Evolutionary conservation across 2,329 filamentous ascomycete species (phyloP).

Genomic region (Neopestalotiopsis sp.): DNA sequence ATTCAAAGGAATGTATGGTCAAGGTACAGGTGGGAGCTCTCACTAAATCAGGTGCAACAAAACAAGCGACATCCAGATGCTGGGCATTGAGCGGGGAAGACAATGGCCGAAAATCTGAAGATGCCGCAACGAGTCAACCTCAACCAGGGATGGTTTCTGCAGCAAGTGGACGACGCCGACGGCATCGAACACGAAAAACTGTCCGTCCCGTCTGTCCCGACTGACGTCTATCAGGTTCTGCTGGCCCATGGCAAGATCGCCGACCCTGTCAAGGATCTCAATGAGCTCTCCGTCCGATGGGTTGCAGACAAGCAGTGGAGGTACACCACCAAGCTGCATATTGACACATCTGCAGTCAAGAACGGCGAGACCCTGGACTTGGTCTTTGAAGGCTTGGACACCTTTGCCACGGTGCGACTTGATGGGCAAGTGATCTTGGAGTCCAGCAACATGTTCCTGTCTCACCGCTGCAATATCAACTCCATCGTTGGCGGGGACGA

Average conservation of each 20-base stretch:
- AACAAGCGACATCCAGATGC: too few relatives aligned
- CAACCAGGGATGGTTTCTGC: constrained; percentile 1
- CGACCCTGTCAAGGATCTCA: constrained; percentile 9
- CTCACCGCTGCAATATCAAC: constrained; percentile 58
- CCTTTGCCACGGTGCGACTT: constrained; percentile 62
- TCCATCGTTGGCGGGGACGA: constrained; percentile 37
- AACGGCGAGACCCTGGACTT: constrained; percentile 33
- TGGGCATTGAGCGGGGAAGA: not conserved
- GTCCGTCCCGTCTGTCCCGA: not conserved
- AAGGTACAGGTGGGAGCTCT: too few relatives aligned
- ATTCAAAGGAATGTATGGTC: too few relatives aligned
- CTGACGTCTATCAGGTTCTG: constrained; percentile 8
- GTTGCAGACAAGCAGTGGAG: constrained; percentile 10
- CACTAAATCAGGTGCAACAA: too few relatives aligned
- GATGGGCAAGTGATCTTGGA: constrained; percentile 58
- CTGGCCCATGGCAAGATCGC: constrained; percentile 9
- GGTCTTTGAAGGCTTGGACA: constrained; percentile 69
- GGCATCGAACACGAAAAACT: not conserved
- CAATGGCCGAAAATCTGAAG: too few relatives aligned
- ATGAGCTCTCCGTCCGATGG: constrained; percentile 15
- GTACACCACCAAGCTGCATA: not conserved
- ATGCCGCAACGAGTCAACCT: not conserved
- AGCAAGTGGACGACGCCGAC: not conserved
- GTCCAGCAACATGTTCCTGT: constrained; percentile 69
- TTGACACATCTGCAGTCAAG: not conserved